phyloP scores from a whole-genome alignment of 2,329 filamentous ascomycete genomes.

The Fusarium haematococcum region DNA sequence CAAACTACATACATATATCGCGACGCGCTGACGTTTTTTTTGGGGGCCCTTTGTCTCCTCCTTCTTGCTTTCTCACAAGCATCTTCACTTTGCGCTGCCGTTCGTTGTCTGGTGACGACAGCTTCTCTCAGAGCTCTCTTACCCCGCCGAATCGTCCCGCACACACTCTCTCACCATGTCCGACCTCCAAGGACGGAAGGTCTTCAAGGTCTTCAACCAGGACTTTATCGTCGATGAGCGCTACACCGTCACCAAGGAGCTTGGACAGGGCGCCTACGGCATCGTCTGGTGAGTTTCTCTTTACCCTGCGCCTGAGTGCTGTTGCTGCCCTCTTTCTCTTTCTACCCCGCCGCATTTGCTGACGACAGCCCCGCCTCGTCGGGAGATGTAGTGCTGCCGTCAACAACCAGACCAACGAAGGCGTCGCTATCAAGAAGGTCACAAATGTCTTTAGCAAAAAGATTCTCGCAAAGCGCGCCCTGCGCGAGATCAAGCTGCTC shows the following conservation, averaged over 20 bases:
- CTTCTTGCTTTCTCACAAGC: slow-evolving; percentile 17
- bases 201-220: slow-evolving; percentile 99
- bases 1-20: slow-evolving; percentile 44
- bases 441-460: slow-evolving; percentile 99
- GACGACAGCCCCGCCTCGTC: slow-evolving; percentile 44
- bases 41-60: slow-evolving; percentile 28
- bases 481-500: slow-evolving; percentile 98
- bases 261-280: slow-evolving; percentile 97
- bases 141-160: slow-evolving; percentile 33
- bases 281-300: slow-evolving; percentile 84
- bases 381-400: slow-evolving; percentile 78
- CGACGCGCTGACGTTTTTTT: slow-evolving; percentile 29
- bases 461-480: slow-evolving; percentile 96
- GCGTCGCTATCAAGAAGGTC: slow-evolving; percentile 98
- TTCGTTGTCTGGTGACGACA: slow-evolving; percentile 3
- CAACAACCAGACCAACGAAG: slow-evolving; percentile 90
- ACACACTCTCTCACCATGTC: slow-evolving; percentile 47
- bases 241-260: slow-evolving; percentile 98
- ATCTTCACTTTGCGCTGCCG: neutral
- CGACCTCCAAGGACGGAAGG: slow-evolving; percentile 74
- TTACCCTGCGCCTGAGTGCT: slow-evolving; percentile 17
- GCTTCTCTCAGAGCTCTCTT: slow-evolving; percentile 10
- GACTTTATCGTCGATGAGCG: slow-evolving; percentile 98
- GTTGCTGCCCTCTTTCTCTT: slow-evolving; percentile 19
- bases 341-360: slow-evolving; percentile 46